Evolutionary conservation across 805 yeast genomes (phyloP), one percentile per base, ranked within the genome.

Genomic region (Brettanomyces nanus): DNA sequence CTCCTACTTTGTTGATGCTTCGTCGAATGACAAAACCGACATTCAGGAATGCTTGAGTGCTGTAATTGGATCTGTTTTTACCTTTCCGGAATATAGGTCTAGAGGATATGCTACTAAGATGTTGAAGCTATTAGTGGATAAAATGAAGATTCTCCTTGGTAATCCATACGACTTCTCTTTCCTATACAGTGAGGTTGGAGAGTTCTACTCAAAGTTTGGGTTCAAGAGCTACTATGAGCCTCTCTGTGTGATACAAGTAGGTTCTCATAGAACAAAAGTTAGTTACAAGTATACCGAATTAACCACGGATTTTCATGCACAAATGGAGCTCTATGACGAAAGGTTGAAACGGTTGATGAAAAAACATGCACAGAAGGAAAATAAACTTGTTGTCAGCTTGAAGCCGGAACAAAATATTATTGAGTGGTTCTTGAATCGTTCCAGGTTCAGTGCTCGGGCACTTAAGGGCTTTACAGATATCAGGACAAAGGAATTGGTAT

Each of bases 161-260:
- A 69, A 60, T 19, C 43, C 56, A 3, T 32, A 55, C 23, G 54
- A 54, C 20, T 55, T 65, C 23, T 55, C 68, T 27, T 63, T 65
- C 29, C 65, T 85, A 36, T 85, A 84, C 66, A 80, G 90, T 44
- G 92, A 80, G 35, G 75, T 83, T 17, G 90, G 83, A 13, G 69
- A 66, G 23, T 84, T 70, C 47, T 86, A 86, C 55, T 61, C 66
- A 27, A 62, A 66, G 44, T 74, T 80, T 45, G 95, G 89, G 0
- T 82, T 72, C 51, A 60, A 53, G 21, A 45, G 48, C 28, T 38
- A 39, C 27, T 44, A 44, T 31, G 48, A 49, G 11, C 52, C 56
- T 5, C 23, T 48, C 4, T 41, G 49, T 14, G 35, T 42, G 9
- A 38, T 50, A 22, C 45, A 47, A 11, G 15, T 47, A 6, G 36